Evolutionary conservation across 2,329 filamentous ascomycete genomes (phyloP), one percentile per base, ranked within the genome.

Genomic region (Celoporthe dispersa): DNA sequence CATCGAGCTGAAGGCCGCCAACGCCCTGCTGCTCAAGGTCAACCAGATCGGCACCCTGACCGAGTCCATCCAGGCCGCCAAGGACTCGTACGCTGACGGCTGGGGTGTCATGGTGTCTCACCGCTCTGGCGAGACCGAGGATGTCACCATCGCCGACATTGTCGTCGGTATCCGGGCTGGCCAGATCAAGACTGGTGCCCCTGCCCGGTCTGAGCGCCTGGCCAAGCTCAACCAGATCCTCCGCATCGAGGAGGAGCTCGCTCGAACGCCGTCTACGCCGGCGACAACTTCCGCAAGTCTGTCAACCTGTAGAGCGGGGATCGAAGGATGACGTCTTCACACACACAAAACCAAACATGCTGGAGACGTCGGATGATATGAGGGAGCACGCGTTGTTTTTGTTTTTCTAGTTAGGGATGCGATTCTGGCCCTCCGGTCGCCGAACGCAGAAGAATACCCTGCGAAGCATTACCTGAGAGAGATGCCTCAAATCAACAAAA

Each of bases 61-160:
- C 77, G 96, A 99, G 89, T 97, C 96, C 72, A 98, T 98, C 86
- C 94, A 98, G 88, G 96, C 96, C 69, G 95, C 96, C 83, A 98
- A 98, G 90, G 96, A 98, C 86, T 97, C 95, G 66, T 98, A 96
- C 82, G 92, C 92, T 76, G 95, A 93, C 78, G 91, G 90, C 82
- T 99, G 96, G 96, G 95, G 95, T 82, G 94, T 99, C 87, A 98
- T 99, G 96, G 96, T 99, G 75, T 98, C 96, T 75, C 96, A 99
- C 89, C 92, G 96, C 78, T 99, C 96, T 73, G 96, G 96, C 83
- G 96, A 99, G 92, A 99, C 96, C 72, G 96, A 98, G 87, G 96
- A 99, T 86, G 96, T 99, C 78, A 99, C 96, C 84, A 99, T 99
- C 82, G 92, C 96, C 77, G 96, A 99, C 82, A 96, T 99, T 77